These are phyloP conservation scores for Puccinia triticina DNA, from an alignment of 1,284 basidiomycete genomes.

Conservation along the genomic window DNA sequence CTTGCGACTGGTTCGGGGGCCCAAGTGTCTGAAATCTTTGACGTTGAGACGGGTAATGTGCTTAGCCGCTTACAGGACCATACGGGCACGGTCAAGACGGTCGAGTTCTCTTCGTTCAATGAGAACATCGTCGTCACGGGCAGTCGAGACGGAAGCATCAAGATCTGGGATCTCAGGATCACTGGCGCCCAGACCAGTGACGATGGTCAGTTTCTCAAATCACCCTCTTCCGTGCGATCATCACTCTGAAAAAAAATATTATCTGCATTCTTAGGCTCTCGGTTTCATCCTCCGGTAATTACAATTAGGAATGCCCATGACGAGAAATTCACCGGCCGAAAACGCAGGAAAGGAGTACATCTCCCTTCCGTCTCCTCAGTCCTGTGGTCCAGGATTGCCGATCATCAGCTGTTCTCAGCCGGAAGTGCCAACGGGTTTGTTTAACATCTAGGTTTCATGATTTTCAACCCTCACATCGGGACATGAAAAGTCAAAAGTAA, in stretches of 20 bases:
- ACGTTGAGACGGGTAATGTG: slow-evolving; percentile 30
- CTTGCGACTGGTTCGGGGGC: slow-evolving; percentile 37
- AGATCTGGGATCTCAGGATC: slow-evolving; percentile 45
- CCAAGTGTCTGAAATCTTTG: slow-evolving; percentile 42
- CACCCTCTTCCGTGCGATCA: not conserved
- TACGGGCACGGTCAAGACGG: slow-evolving; percentile 33
- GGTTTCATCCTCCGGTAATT: slow-evolving; percentile 29
- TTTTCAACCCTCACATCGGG: not conserved
- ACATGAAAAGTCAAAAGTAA: not conserved
- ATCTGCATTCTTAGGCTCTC: slow-evolving; percentile 9
- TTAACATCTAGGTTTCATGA: not conserved
- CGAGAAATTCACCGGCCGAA: slow-evolving; percentile 28
- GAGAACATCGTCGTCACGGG: slow-evolving; percentile 33
- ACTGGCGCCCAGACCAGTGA: slow-evolving; percentile 3
- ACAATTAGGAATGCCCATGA: slow-evolving; percentile 49
- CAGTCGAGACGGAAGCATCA: slow-evolving; percentile 35
- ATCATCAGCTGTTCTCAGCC: slow-evolving; percentile 33
- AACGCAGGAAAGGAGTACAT: slow-evolving; percentile 16
- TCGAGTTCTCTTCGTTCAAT: slow-evolving; percentile 39
- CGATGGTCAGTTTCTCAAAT: slow-evolving; percentile 6
- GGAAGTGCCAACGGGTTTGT: slow-evolving; percentile 48
- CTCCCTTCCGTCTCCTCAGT: slow-evolving; percentile 46
- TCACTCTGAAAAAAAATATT: too few species aligned
- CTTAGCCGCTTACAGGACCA: slow-evolving; percentile 31
- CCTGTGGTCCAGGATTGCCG: slow-evolving; percentile 27